Evolutionary conservation across 2,329 filamentous ascomycete genomes (phyloP).

Genomic region (Dothideomycetidae sp.): DNA sequence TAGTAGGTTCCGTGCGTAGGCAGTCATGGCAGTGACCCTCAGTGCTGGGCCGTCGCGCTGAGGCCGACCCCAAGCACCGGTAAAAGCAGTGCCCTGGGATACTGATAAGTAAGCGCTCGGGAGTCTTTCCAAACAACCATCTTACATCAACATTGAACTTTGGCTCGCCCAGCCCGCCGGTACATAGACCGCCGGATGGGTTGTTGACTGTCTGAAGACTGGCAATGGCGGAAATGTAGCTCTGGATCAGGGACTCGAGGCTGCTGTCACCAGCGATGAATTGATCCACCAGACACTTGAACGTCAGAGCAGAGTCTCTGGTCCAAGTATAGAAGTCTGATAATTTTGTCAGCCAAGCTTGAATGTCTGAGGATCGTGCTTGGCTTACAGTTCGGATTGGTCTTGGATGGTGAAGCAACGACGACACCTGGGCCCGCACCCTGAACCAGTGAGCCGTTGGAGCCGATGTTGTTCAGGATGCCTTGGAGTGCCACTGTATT

Average conservation of each 20-base stretch:
- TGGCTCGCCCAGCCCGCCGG: slow-evolving; percentile 50
- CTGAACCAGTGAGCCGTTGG: slow-evolving; percentile 33
- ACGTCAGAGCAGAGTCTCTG: slow-evolving; percentile 55
- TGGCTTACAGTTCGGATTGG: slow-evolving; percentile 38
- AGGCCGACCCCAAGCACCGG: slow-evolving; percentile 59
- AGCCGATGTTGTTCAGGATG: slow-evolving; percentile 42
- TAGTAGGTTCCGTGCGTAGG: slow-evolving; percentile 59
- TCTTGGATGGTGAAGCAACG: slow-evolving; percentile 41
- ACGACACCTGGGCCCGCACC: slow-evolving; percentile 38
- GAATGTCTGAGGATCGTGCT: neutral
- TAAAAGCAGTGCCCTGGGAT: slow-evolving; percentile 31
- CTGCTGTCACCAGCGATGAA: slow-evolving; percentile 46
- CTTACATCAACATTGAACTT: slow-evolving; percentile 53
- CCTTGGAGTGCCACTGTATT: slow-evolving; percentile 36
- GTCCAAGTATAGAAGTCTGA: slow-evolving; percentile 70
- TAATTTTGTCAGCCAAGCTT: neutral
- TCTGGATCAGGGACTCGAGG: slow-evolving; percentile 47
- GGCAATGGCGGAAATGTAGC: slow-evolving; percentile 55
- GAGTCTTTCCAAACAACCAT: slow-evolving; percentile 25
- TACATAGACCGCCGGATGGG: slow-evolving; percentile 46
- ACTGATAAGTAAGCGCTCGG: neutral
- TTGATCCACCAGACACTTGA: slow-evolving; percentile 54
- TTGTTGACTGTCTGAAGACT: slow-evolving; percentile 52
- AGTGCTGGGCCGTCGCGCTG: slow-evolving; percentile 72
- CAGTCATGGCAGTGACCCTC: slow-evolving; percentile 57